These are phyloP conservation scores for Alloteropsis semialata DNA, from an alignment of 176 grass and related monocot genomes.

Conservation along the genomic window DNA sequence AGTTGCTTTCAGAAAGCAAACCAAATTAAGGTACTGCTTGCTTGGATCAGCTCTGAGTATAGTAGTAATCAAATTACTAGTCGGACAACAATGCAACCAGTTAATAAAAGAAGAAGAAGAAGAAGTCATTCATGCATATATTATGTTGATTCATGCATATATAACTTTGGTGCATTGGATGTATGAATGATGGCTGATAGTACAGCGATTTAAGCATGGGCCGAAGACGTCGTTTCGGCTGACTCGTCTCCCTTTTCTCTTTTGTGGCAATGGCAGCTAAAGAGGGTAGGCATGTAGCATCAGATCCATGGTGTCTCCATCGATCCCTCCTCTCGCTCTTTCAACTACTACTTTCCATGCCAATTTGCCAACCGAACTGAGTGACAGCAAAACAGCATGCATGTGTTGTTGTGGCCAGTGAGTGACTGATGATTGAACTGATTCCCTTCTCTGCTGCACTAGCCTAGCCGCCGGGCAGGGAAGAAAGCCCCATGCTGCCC, in stretches of 20 bases:
- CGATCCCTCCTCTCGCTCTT: background rate
- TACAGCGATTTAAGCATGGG: background rate
- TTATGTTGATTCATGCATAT: too few species aligned
- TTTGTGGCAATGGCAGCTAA: background rate
- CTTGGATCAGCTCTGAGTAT: background rate
- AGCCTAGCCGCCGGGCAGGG: background rate
- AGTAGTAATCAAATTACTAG: background rate
- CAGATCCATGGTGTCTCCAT: constrained; percentile 27
- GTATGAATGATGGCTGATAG: background rate
- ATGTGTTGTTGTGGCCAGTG: background rate
- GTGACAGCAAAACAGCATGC: background rate
- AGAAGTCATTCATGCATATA: too few species aligned
- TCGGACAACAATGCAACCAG: background rate
- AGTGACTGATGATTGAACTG: constrained; percentile 1
- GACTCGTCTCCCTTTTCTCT: background rate
- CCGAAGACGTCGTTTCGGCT: constrained; percentile 32
- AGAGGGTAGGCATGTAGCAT: constrained; percentile 23
- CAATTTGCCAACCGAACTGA: background rate
- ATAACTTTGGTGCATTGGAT: background rate
- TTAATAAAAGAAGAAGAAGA: background rate
- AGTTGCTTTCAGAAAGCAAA: background rate
- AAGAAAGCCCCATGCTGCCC: background rate
- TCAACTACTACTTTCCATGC: background rate
- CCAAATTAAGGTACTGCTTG: background rate
- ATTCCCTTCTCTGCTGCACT: constrained; percentile 49